Conservation (phyloP, 257 asterid species). For the Primulina eburnea region DNA sequence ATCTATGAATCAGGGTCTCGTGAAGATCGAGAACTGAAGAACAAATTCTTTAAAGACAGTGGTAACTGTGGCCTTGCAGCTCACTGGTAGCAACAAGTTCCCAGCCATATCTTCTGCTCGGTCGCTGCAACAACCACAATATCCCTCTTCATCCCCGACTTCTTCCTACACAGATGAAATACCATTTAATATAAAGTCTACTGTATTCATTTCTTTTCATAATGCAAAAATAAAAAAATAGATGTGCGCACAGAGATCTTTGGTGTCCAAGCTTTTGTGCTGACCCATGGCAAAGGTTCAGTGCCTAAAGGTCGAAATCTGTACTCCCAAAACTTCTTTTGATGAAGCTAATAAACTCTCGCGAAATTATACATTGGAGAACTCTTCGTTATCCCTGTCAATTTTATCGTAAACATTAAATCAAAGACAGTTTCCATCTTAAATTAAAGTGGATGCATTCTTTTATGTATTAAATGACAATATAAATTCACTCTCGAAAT, state of each 20-base stretch:
- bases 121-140: constrained; percentile 31
- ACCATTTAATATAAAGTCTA: neutral
- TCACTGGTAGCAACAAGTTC: constrained; percentile 56
- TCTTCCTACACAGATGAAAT: constrained; percentile 12
- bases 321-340: neutral
- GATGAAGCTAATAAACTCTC: neutral
- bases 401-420: too few species aligned
- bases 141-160: constrained; percentile 31
- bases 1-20: constrained; percentile 40
- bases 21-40: constrained; percentile 18
- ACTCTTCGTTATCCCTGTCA: too few species aligned
- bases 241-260: neutral
- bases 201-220: neutral
- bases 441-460: too few species aligned
- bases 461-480: too few species aligned
- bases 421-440: too few species aligned
- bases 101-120: constrained; percentile 39
- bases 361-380: too few species aligned
- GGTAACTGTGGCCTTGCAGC: constrained; percentile 37
- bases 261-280: too few species aligned
- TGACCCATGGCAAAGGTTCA: too few species aligned
- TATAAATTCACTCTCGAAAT: too few species aligned
- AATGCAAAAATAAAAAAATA: neutral
- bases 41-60: constrained; percentile 9
- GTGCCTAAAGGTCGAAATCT: too few species aligned